Conservation (phyloP, 495 filamentous ascomycete genomes). For the Niebla homalea region DNA sequence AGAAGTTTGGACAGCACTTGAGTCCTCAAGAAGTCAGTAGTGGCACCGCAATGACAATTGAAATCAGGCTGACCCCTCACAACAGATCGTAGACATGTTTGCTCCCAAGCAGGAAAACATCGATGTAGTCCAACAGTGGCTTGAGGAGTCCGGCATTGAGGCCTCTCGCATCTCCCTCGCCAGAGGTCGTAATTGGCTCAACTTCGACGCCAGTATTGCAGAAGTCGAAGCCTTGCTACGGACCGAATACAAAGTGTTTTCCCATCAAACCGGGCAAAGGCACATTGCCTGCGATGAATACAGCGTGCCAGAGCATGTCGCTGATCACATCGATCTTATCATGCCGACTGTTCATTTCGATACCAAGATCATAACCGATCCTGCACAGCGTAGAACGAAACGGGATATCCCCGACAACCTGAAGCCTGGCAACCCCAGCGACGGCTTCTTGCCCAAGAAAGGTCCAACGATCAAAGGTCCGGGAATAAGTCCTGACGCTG, state of each 20-base stretch:
- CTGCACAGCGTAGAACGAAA: neutral
- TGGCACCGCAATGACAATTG: too few relatives aligned
- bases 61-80: neutral
- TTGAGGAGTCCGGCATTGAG: slow-evolving; percentile 24
- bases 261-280: slow-evolving; percentile 17
- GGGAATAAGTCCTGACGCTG: neutral
- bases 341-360: slow-evolving; percentile 22
- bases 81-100: slow-evolving; percentile 22
- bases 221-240: slow-evolving; percentile 33
- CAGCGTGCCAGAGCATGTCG: slow-evolving; percentile 17
- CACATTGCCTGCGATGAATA: slow-evolving; percentile 20
- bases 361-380: slow-evolving; percentile 8
- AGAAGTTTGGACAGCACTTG: slow-evolving; percentile 41
- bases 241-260: slow-evolving; percentile 35
- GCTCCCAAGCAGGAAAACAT: slow-evolving; percentile 18
- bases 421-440: slow-evolving; percentile 1
- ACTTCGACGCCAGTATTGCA: slow-evolving; percentile 27
- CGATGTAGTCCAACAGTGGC: slow-evolving; percentile 26
- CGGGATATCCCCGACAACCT: neutral
- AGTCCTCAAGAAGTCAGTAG: slow-evolving; percentile 18
- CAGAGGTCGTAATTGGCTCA: slow-evolving; percentile 22
- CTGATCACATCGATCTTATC: slow-evolving; percentile 21
- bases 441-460: slow-evolving; percentile 1
- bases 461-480: slow-evolving; percentile 1
- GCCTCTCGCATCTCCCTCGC: slow-evolving; percentile 19